Evolutionary conservation across 2,329 filamentous ascomycete species (phyloP).

Genomic region (Ophiobolus disseminans): DNA sequence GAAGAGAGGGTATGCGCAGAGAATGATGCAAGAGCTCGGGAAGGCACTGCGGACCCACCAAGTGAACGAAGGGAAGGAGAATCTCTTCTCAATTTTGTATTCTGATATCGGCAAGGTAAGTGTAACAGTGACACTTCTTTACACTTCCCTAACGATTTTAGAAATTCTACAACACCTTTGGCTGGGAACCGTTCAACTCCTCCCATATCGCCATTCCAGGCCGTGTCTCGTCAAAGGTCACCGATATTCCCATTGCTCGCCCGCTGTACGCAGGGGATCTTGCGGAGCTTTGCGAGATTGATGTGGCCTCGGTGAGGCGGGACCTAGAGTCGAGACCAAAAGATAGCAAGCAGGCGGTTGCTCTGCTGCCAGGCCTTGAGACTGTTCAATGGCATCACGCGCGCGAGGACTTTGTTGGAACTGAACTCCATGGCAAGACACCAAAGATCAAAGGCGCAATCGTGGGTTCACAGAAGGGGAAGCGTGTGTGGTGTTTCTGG

Average conservation of each 20-base stretch:
- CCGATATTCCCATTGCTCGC: constrained; percentile 34
- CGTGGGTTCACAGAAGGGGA: constrained; percentile 58
- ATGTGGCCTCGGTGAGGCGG: constrained; percentile 67
- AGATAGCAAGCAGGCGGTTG: constrained; percentile 62
- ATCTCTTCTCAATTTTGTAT: constrained; percentile 78
- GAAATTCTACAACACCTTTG: constrained; percentile 76
- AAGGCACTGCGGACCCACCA: constrained; percentile 61
- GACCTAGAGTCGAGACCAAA: constrained; percentile 55
- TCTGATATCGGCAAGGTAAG: constrained; percentile 77
- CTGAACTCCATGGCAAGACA: constrained; percentile 64
- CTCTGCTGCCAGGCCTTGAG: constrained; percentile 71
- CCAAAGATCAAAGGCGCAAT: constrained; percentile 75
- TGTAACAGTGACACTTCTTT: too few relatives aligned
- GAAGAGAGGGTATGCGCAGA: constrained; percentile 76
- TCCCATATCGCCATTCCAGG: constrained; percentile 63
- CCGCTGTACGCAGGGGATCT: constrained; percentile 68
- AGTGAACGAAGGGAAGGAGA: constrained; percentile 47
- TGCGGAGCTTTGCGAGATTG: constrained; percentile 65
- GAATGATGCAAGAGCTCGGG: constrained; percentile 77
- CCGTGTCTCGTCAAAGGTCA: constrained; percentile 8
- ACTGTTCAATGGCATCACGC: constrained; percentile 79
- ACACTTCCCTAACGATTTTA: constrained; percentile 70
- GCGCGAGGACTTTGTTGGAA: constrained; percentile 79
- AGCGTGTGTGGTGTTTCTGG: constrained; percentile 78
- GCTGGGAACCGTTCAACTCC: constrained; percentile 79